Percentiles rank a stretch among this genome's conserved stretches.
Evolutionary conservation across 192 early-diverging fungal genomes (phyloP).

Genomic region (Umbelopsis sp.): DNA sequence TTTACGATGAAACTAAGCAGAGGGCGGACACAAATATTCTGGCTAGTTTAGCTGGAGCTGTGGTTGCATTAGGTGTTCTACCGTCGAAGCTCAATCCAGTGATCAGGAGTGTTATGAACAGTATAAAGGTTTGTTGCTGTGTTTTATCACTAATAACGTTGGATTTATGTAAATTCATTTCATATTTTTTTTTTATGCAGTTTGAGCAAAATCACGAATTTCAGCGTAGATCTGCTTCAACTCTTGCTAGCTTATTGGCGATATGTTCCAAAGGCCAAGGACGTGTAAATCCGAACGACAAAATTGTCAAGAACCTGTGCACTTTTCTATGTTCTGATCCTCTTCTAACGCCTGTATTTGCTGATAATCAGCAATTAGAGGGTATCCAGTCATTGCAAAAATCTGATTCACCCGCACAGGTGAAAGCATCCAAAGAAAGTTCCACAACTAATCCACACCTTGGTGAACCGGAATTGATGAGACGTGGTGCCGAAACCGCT

Average conservation of each 20-base stretch:
- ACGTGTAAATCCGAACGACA: constrained; percentile 68
- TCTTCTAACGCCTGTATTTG: constrained; percentile 63
- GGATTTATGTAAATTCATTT: not conserved
- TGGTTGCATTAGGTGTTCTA: constrained; percentile 74
- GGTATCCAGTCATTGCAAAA: constrained; percentile 58
- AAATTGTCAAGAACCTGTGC: constrained; percentile 87
- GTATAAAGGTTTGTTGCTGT: constrained; percentile 67
- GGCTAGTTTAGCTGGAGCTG: constrained; percentile 76
- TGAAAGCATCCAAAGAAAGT: constrained; percentile 36
- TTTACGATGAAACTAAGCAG: constrained; percentile 62
- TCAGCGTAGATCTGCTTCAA: constrained; percentile 56
- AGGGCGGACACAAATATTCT: constrained; percentile 68
- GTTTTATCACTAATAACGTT: not conserved
- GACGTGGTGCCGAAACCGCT: constrained; percentile 67
- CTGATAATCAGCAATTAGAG: constrained; percentile 42
- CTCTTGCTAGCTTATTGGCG: constrained; percentile 50
- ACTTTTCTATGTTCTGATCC: constrained; percentile 86
- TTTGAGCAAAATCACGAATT: constrained; percentile 64
- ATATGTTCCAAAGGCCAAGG: constrained; percentile 48
- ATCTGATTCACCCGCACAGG: constrained; percentile 37
- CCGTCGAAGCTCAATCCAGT: constrained; percentile 85
- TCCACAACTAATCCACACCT: constrained; percentile 28
- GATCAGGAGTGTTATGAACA: constrained; percentile 85
- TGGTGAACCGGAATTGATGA: constrained; percentile 57
- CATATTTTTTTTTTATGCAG: constrained; percentile 30